phyloP scores from a whole-genome alignment of 495 filamentous ascomycete genomes.

The Neurospora tetrasperma region DNA sequence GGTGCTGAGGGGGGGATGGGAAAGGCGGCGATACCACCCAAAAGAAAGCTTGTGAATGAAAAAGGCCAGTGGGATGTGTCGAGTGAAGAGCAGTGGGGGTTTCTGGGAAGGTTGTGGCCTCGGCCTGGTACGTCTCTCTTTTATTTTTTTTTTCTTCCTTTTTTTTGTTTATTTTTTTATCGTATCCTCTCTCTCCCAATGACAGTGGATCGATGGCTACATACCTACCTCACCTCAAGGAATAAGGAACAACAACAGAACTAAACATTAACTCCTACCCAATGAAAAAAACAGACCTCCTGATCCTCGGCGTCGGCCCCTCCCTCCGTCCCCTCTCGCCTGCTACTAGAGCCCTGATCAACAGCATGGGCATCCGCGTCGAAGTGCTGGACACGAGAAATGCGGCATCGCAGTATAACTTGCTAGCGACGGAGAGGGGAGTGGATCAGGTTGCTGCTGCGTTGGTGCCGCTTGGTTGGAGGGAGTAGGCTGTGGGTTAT shows the following conservation, averaged over 20 bases:
- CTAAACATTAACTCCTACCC: neutral
- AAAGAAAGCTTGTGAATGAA: slow-evolving; percentile 48
- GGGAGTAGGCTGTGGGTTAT: slow-evolving; percentile 30
- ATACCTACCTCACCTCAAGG: too few species aligned
- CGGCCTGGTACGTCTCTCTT: slow-evolving; percentile 62
- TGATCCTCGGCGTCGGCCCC: slow-evolving; percentile 79
- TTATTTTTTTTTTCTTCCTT: slow-evolving; percentile 2
- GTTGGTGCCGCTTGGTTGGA: slow-evolving; percentile 79
- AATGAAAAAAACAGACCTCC: slow-evolving; percentile 49
- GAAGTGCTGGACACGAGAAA: slow-evolving; percentile 91
- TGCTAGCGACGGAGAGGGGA: slow-evolving; percentile 75
- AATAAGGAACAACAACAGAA: neutral
- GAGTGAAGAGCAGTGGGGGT: slow-evolving; percentile 53
- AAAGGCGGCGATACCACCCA: neutral
- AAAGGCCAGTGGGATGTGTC: slow-evolving; percentile 75
- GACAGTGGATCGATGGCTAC: too few species aligned
- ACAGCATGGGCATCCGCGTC: slow-evolving; percentile 68
- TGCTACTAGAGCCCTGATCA: slow-evolving; percentile 58
- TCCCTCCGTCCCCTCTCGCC: slow-evolving; percentile 66
- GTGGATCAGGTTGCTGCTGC: slow-evolving; percentile 76
- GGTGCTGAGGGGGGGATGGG: neutral
- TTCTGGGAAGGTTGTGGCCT: slow-evolving; percentile 75
- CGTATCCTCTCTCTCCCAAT: too few species aligned
- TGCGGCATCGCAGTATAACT: slow-evolving; percentile 82
- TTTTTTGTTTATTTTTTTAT: neutral